Evolutionary conservation across 2,329 filamentous ascomycete genomes (phyloP), one percentile per base, ranked within the genome.

Genomic region (Grosmannia clavigera): DNA sequence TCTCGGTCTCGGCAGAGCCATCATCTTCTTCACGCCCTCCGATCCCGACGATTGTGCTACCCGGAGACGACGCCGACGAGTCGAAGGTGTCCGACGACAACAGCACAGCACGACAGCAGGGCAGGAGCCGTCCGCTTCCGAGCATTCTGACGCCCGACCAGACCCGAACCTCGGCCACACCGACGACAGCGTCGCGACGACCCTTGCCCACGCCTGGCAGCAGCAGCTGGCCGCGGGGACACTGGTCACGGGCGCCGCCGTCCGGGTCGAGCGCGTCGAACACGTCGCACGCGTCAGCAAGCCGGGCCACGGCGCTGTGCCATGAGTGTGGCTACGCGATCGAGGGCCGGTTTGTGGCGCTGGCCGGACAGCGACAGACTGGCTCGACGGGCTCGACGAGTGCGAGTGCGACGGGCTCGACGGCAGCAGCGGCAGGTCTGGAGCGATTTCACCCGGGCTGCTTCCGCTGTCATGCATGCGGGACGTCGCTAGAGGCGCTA

Each of bases 371-470:
- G 33, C 33, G 90, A 31, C 79, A 81, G 0, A 29, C 57, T 14
- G 61, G 61, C 7, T 54, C 33, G 33, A 35, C 51, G n/a, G 7
- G 52, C 50, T 27, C 29, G 12, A 38, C 29, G 55, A 40, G 29
- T 7, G 29, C 33, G 5, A 10, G 33, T 9, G 9, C 2, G 33
- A 10, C 51, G 16, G 11, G 55, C 43, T 27, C 29, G 12, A 51
- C 31, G 53, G 48, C 25, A 12, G 60, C 48, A 31, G 61, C 46
- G 51, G 56, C 12, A 53, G 61, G 33, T 9, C 6, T 43, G 27
- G 58, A 59, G 67, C 87, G 92, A 25, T 97, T 97, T 71, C 94
- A 99, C 67, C 92, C 94, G 0, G 84, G 91, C 65, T 99, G 94
- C 73, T 97, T 99, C 75, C 81, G 83, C 52, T 99, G 94, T 75